These are phyloP conservation scores for Circinella umbellata DNA, from an alignment of 371 early-diverging fungal genomes.

Conservation along the genomic window DNA sequence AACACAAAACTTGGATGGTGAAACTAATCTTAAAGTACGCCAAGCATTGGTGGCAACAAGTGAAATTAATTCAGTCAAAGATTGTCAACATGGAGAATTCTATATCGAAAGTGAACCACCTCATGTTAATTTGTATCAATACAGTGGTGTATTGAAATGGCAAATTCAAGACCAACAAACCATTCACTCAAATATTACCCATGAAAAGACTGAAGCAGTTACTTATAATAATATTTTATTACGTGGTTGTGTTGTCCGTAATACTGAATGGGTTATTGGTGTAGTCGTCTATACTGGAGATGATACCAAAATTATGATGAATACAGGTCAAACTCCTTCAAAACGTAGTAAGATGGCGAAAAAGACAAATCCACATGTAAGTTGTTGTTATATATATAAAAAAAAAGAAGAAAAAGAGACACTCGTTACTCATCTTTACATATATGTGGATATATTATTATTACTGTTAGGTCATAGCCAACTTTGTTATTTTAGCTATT, in stretches of 20 bases:
- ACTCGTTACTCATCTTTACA: not conserved
- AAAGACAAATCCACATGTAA: slow-evolving; percentile 90
- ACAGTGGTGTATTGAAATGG: slow-evolving; percentile 71
- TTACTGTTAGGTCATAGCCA: slow-evolving; percentile 46
- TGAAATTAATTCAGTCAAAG: slow-evolving; percentile 45
- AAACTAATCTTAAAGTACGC: slow-evolving; percentile 81
- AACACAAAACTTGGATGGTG: slow-evolving; percentile 88
- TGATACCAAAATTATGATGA: slow-evolving; percentile 90
- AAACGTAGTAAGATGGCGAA: slow-evolving; percentile 95
- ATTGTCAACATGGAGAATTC: slow-evolving; percentile 60
- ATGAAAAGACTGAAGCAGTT: slow-evolving; percentile 69
- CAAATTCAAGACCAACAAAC: slow-evolving; percentile 31
- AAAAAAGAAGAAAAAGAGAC: too few species aligned
- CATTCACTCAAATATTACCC: slow-evolving; percentile 34
- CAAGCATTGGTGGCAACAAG: slow-evolving; percentile 44
- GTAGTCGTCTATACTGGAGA: slow-evolving; percentile 87
- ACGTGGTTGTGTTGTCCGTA: slow-evolving; percentile 90
- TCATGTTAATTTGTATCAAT: slow-evolving; percentile 75
- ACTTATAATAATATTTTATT: slow-evolving; percentile 85
- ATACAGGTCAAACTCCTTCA: slow-evolving; percentile 88
- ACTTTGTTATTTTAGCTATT: slow-evolving; percentile 48
- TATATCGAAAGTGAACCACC: slow-evolving; percentile 84
- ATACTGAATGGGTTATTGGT: slow-evolving; percentile 87
- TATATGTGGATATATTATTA: not conserved
- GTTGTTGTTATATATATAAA: not conserved